Conservation (phyloP, 306 rosid species). For the Prunus mume region DNA sequence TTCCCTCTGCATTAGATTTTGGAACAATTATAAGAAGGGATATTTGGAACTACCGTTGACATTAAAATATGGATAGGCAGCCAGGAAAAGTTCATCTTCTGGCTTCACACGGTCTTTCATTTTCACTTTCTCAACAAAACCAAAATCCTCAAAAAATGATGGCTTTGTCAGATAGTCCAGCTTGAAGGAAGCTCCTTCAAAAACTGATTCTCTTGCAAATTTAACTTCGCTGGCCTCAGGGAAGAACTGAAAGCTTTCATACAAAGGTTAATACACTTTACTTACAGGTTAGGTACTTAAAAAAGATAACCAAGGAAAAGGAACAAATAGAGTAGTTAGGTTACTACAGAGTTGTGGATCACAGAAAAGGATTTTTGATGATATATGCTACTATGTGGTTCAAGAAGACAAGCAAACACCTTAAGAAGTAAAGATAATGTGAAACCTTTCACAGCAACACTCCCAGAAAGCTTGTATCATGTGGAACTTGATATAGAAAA, state of each 20-base stretch:
- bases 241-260: conserved; percentile 63
- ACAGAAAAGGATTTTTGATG: neutral
- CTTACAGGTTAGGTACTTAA: conserved; percentile 18
- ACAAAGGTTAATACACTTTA: conserved; percentile 29
- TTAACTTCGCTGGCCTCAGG: conserved; percentile 96
- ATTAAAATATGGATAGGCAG: conserved; percentile 90
- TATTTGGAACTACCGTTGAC: conserved; percentile 69
- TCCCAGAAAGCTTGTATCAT: neutral
- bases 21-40: conserved; percentile 18
- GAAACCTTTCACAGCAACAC: neutral
- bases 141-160: conserved; percentile 90
- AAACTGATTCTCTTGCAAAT: conserved; percentile 75
- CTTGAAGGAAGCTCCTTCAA: conserved; percentile 79
- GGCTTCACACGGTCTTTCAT: conserved; percentile 86
- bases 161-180: conserved; percentile 95
- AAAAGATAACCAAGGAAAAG: conserved; percentile 19
- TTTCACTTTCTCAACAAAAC: conserved; percentile 79
- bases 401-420: no score
- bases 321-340: neutral
- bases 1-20: neutral
- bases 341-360: neutral
- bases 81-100: conserved; percentile 83
- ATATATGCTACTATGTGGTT: neutral
- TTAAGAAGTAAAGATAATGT: no score
- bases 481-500: neutral